These are phyloP conservation scores for Wolfiporia cocos DNA, from an alignment of 1,284 basidiomycete species.

Conservation along the genomic window DNA sequence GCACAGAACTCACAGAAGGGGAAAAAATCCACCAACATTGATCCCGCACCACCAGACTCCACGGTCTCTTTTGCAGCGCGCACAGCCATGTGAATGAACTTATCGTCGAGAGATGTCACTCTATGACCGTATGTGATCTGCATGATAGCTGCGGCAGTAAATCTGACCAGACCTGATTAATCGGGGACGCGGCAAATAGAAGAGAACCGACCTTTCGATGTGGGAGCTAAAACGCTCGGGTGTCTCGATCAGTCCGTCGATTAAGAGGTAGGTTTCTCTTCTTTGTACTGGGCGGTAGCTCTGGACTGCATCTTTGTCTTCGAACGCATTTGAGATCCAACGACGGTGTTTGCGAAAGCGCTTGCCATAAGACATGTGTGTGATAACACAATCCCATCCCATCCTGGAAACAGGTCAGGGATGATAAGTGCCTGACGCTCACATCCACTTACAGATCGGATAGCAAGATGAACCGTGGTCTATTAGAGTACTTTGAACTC, in stretches of 20 bases:
- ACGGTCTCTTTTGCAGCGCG: conserved; percentile 41
- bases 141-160: conserved; percentile 37
- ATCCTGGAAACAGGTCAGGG: conserved; percentile 7
- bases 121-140: conserved; percentile 23
- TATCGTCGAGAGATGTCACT: conserved; percentile 23
- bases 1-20: conserved; percentile 36
- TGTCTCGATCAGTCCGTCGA: conserved; percentile 10
- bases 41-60: conserved; percentile 44
- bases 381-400: conserved; percentile 16
- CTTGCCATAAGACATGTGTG: conserved; percentile 16
- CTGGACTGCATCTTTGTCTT: conserved; percentile 9
- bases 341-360: conserved; percentile 19
- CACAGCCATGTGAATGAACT: conserved; percentile 32
- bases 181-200: not conserved
- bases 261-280: conserved; percentile 11
- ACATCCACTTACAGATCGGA: conserved; percentile 19
- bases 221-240: conserved; percentile 14
- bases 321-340: conserved; percentile 18
- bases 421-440: conserved; percentile 2
- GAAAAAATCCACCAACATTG: conserved; percentile 51
- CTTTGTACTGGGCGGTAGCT: conserved; percentile 13
- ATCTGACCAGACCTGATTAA: conserved; percentile 8
- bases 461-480: conserved; percentile 26
- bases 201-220: conserved; percentile 10
- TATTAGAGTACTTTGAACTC: conserved; percentile 42